phyloP scores from a whole-genome alignment of 345 rosid genomes.

The Gossypium raimondii region DNA sequence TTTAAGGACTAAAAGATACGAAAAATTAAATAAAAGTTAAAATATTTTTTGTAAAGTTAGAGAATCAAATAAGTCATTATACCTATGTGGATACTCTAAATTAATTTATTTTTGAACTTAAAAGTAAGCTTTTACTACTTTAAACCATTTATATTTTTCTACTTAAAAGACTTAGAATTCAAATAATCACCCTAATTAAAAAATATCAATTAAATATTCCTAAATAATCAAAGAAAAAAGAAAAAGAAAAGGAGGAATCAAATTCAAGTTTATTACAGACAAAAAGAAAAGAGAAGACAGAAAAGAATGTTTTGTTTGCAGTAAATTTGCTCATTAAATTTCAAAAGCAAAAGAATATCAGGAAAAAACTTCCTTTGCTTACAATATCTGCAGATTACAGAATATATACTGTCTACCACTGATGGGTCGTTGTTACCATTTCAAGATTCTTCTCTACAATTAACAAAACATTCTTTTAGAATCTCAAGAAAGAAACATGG shows the following conservation, averaged over 20 bases:
- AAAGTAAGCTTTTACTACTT: no score
- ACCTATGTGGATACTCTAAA: no score
- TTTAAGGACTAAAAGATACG: no score
- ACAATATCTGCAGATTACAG: background rate
- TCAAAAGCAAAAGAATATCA: background rate
- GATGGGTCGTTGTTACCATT: background rate
- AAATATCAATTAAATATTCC: no score
- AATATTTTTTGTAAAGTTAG: no score
- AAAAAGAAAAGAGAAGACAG: background rate
- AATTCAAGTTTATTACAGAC: constrained; percentile 7
- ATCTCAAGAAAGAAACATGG: background rate
- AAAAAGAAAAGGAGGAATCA: background rate
- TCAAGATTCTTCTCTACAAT: background rate
- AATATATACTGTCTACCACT: background rate
- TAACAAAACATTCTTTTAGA: background rate
- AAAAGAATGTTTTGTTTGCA: background rate
- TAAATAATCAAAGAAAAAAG: no score
- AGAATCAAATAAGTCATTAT: no score
- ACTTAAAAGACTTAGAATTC: no score
- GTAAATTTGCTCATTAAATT: background rate
- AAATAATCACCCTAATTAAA: no score
- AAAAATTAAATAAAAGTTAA: no score
- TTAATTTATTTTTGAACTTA: no score
- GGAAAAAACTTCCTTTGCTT: background rate
- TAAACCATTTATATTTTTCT: no score